Base-by-base conservation (phyloP, 192 early-diverging fungal species). In the Gonapodya prolifera region DNA sequence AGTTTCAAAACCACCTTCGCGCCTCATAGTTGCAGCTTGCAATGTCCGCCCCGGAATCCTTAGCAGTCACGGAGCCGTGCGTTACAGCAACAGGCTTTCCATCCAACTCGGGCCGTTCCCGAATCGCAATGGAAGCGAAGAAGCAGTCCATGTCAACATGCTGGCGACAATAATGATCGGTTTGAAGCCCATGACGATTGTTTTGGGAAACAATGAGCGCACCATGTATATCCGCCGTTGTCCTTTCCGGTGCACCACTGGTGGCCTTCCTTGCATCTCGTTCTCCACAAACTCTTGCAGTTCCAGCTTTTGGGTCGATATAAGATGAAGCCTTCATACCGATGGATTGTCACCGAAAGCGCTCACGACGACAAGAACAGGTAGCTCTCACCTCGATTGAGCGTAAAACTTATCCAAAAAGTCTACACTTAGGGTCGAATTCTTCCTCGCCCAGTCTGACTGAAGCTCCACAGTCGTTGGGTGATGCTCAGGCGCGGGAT, bases 131-230 rank as follows among this genome's bases (percentile, higher is more conserved):
- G 0, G 95, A 93, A 0, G 91, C 95, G 83, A 98, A 98, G 76
- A 96, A 98, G 80, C 94, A 96, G 84, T 98, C 96, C 84, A 98
- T 92, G 76, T 96, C 96, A 1, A 94, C 86, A 80, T 98, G 94
- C 86, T 80, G 1, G 30, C 71, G 28, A 69, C 70, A 75, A 34
- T 45, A 30, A 70, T 35, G 34, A 32, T 28, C 23, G 18, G 34
- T 28, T 76, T 35, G 35, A 70, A n/a, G 28, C 1, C 13, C 23
- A 69, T 69, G 30, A 77, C 29, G 17, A 18, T 18, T 28, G 16
- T 28, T 0, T 36, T 29, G 2, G 33, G 61, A 28, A 45, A 33
- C 13, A 28, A 69, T n/a, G 36, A 2, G 16, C 2, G n/a, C 35
- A 8, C 28, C 86, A 94, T 90, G 35, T 91, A 86, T 2, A 84